These are phyloP conservation scores for Aspergillus kassunensis DNA, from an alignment of 495 filamentous ascomycete genomes.

Conservation along the genomic window DNA sequence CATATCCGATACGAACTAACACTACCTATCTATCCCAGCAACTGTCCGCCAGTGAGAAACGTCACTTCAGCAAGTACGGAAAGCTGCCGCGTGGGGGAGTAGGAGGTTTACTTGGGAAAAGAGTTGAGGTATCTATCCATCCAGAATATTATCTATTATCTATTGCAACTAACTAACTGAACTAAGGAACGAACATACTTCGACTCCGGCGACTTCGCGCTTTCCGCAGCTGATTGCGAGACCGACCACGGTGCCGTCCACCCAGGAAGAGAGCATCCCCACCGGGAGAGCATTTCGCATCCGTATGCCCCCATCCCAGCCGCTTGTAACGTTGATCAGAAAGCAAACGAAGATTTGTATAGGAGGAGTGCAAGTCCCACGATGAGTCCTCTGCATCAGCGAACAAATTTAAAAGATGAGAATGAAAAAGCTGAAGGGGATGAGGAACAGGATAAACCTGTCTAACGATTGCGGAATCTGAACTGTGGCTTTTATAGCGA, in stretches of 20 bases:
- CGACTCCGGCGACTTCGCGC: conserved; percentile 32
- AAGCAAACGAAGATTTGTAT: conserved; percentile 23
- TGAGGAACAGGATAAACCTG: no score
- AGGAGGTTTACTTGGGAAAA: conserved; percentile 6
- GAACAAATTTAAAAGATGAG: background rate
- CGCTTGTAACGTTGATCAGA: conserved; percentile 23
- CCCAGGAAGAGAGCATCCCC: conserved; percentile 25
- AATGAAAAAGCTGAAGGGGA: background rate
- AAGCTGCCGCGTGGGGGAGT: conserved; percentile 8
- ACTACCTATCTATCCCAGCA: no score
- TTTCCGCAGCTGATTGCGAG: conserved; percentile 22
- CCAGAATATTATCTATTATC: background rate
- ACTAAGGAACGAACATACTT: conserved; percentile 30
- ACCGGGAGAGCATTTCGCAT: conserved; percentile 27
- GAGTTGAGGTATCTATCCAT: conserved; percentile 2
- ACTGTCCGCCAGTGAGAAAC: conserved; percentile 8
- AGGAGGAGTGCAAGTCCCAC: conserved; percentile 2
- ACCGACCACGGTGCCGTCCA: conserved; percentile 25
- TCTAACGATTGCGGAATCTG: no score
- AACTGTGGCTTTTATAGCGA: no score
- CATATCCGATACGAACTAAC: no score
- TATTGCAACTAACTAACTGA: conserved; percentile 19
- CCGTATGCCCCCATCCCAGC: conserved; percentile 28
- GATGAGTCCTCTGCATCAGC: background rate
- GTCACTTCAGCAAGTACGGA: conserved; percentile 7